Percentiles rank a stretch among this genome's conserved stretches.
Conservation (phyloP, 2,329 filamentous ascomycete species). For the Neonectria faginata region DNA sequence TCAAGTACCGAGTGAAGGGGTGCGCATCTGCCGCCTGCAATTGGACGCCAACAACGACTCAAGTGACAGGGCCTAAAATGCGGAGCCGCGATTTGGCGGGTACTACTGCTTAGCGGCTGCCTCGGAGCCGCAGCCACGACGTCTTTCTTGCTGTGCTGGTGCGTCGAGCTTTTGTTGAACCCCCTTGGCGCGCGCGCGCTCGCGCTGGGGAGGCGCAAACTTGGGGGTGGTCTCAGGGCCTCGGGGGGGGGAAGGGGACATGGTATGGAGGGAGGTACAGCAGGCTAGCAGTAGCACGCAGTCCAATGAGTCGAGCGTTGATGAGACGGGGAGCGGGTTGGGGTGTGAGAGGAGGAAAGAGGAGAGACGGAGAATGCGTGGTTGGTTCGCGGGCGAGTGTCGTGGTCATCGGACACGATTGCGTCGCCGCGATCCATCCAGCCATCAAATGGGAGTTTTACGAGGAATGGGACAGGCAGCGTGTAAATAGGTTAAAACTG, state of each 20-base stretch:
- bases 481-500: constrained; percentile 1
- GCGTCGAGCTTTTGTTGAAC: not conserved
- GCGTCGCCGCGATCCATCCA: not conserved
- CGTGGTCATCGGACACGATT: constrained; percentile 3
- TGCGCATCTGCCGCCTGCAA: constrained; percentile 7
- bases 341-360: constrained; percentile 7
- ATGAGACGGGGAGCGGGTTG: not conserved
- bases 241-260: not conserved
- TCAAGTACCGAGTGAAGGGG: constrained; percentile 18
- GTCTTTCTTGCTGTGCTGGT: not conserved
- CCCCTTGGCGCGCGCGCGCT: not conserved
- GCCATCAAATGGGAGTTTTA: constrained; percentile 1
- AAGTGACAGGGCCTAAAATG: constrained; percentile 31
- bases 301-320: not conserved
- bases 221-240: constrained; percentile 1
- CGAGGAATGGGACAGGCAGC: not conserved
- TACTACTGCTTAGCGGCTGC: constrained; percentile 27
- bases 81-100: constrained; percentile 46
- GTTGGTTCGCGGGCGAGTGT: not conserved
- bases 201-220: not conserved
- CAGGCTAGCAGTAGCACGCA: constrained; percentile 5
- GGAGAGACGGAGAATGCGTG: not conserved
- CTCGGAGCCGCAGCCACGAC: constrained; percentile 42
- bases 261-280: not conserved
- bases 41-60: constrained; percentile 10